Conservation (phyloP, 768 basidiomycete species). For the Amanita inopinata region DNA sequence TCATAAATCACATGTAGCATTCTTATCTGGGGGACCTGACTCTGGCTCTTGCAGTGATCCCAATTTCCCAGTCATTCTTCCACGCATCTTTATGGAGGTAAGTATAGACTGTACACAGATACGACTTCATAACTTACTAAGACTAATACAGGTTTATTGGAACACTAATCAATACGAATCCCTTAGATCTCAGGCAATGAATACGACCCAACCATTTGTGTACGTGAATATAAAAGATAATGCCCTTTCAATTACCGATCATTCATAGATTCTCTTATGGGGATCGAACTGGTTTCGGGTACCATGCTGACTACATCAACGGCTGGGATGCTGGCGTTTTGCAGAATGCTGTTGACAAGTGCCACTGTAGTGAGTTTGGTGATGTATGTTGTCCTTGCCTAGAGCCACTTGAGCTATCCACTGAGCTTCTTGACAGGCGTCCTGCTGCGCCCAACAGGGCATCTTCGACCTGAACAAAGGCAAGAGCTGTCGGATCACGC, state of each 20-base stretch:
- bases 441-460: slow-evolving; percentile 36
- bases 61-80: slow-evolving; percentile 33
- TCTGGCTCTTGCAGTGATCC: slow-evolving; percentile 38
- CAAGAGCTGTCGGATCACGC: slow-evolving; percentile 35
- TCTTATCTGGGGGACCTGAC: slow-evolving; percentile 36
- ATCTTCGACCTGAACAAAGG: slow-evolving; percentile 33
- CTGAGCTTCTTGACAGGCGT: slow-evolving; percentile 17
- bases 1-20: slow-evolving; percentile 44
- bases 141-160: slow-evolving; percentile 34
- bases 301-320: slow-evolving; percentile 49
- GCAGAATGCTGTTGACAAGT: slow-evolving; percentile 43
- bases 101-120: neutral
- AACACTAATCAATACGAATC: slow-evolving; percentile 24
- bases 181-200: slow-evolving; percentile 31
- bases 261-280: slow-evolving; percentile 36
- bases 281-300: slow-evolving; percentile 55
- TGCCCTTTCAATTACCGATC: neutral
- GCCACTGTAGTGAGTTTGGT: slow-evolving; percentile 36
- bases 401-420: slow-evolving; percentile 5
- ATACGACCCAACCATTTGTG: slow-evolving; percentile 43
- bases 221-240: slow-evolving; percentile 18
- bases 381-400: slow-evolving; percentile 23
- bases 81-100: slow-evolving; percentile 46
- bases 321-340: slow-evolving; percentile 54
- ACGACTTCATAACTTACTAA: neutral